Evolutionary conservation across 371 early-diverging fungal genomes (phyloP).

Genomic region (Chytridium lagenaria): DNA sequence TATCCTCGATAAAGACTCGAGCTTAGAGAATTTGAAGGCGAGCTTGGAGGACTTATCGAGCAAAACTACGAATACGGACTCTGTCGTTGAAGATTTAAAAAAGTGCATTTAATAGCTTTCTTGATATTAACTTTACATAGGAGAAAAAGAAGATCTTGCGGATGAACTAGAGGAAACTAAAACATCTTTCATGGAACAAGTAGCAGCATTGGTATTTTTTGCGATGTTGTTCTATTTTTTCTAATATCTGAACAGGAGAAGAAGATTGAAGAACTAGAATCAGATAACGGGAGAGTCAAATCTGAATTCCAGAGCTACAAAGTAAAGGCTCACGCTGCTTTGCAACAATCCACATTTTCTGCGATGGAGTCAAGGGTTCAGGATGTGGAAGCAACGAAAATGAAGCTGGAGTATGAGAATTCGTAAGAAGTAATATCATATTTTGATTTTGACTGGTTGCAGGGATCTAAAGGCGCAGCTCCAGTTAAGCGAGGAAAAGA

Average conservation of each 20-base stretch:
- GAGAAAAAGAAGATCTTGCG: background rate
- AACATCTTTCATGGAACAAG: background rate
- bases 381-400: slow-evolving; percentile 29
- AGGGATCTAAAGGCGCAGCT: slow-evolving; percentile 22
- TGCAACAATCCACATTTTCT: slow-evolving; percentile 26
- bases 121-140: background rate
- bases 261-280: slow-evolving; percentile 7
- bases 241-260: too few species aligned
- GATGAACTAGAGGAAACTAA: background rate
- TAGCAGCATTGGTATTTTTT: background rate
- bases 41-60: slow-evolving; percentile 13
- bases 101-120: background rate
- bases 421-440: background rate
- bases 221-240: background rate
- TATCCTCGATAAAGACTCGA: slow-evolving; percentile 25
- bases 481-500: slow-evolving; percentile 4
- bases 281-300: slow-evolving; percentile 28
- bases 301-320: slow-evolving; percentile 46
- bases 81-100: slow-evolving; percentile 6
- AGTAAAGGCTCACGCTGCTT: slow-evolving; percentile 39
- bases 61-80: background rate
- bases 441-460: background rate
- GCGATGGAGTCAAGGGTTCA: slow-evolving; percentile 24
- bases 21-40: slow-evolving; percentile 23
- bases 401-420: background rate